Base-by-base conservation (phyloP, 1,284 basidiomycete genomes). In the Apiotrichum veenhuisii region DNA sequence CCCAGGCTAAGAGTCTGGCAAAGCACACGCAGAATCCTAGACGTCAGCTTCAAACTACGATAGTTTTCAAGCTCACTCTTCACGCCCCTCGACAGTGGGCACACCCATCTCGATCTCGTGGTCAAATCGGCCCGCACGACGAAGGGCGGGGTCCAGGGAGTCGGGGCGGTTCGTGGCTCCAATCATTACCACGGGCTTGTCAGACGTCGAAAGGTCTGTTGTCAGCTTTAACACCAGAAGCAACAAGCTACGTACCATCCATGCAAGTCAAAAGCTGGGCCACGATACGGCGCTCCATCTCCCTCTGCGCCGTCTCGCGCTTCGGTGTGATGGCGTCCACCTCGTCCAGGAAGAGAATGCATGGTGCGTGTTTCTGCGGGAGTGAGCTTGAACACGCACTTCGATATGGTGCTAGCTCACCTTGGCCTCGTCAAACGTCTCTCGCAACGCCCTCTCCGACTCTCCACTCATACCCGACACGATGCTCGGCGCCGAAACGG, bases 251-350 rank as follows among this genome's bases (percentile, higher is more conserved):
- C 81, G 47, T 65, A 93, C 91, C 93, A 73, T 98, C 95, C 87
- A 98, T 94, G 76, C 93, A 98, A 0, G 95, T 98, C 51, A 98
- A 78, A 54, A 98, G 89, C 75, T 98, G 95, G 0, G 93, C 95
- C 10, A 98, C 95, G 58, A 98, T 98, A 10, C 95, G 82, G 42
- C 94, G 80, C 70, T 98, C 95, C 95, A 98, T 98, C 79, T 98
- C 95, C 60, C 95, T 80, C 70, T 95, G 92, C 0, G 95, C 95
- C 62, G 89, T 98, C 78, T 98, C 95, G 59, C 95, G 82, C 78
- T 98, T 98, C 0, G 92, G 92, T 1, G 94, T 98, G 65, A 98
- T 96, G 8, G 95, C 92, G 69, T 98, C 95, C 36, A 98, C 96
- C 74, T 98, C 95, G 75, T 98, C 95, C 49, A 97, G 89, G 78